These are phyloP conservation scores for Tagetes patula DNA, from an alignment of 129 eudicot species.

Conservation along the genomic window DNA sequence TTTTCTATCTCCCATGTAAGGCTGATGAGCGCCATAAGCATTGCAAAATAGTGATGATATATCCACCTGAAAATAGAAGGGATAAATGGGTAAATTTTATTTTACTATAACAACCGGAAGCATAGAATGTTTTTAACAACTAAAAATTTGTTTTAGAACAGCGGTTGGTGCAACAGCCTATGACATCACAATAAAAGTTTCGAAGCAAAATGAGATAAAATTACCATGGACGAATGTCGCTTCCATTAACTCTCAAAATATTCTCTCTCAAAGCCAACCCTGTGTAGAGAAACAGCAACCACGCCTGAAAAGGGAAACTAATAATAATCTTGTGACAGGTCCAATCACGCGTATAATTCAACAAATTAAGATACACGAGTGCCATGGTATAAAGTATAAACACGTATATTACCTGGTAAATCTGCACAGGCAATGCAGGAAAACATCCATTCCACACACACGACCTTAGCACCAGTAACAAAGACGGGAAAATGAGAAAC, in stretches of 20 bases:
- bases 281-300: constrained; percentile 87
- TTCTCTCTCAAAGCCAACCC: constrained; percentile 91
- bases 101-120: not conserved
- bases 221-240: constrained; percentile 97
- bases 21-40: constrained; percentile 93
- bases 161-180: not conserved
- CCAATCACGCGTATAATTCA: not conserved
- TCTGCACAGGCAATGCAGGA: constrained; percentile 88
- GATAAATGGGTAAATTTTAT: not conserved
- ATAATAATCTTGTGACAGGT: not conserved
- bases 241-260: constrained; percentile 87
- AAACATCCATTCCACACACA: constrained; percentile 83
- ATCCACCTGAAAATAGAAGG: constrained; percentile 70
- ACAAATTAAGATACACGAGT: not conserved
- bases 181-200: not conserved
- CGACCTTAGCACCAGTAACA: constrained; percentile 63
- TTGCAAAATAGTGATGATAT: constrained; percentile 91
- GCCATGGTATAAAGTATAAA: not conserved
- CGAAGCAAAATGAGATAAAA: constrained; percentile 3
- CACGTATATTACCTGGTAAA: constrained; percentile 64
- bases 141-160: not conserved
- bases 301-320: constrained; percentile 60
- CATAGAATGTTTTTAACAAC: not conserved
- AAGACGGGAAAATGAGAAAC: constrained; percentile 77
- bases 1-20: constrained; percentile 98